These are phyloP conservation scores for Jackrogersella minutella DNA, from an alignment of 495 filamentous ascomycete genomes.

Conservation along the genomic window DNA sequence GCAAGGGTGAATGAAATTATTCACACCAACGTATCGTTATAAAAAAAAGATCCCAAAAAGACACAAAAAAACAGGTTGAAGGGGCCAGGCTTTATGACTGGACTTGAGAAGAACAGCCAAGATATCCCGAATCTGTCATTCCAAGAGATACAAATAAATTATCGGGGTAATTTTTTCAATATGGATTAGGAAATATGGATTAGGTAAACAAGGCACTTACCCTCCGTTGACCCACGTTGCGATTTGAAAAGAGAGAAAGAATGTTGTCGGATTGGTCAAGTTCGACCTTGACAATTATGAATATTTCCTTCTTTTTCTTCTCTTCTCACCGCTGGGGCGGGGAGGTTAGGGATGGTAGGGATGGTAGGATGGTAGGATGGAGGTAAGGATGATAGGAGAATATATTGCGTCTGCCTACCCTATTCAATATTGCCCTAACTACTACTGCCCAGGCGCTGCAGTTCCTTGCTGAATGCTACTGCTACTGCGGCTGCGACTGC, in stretches of 20 bases:
- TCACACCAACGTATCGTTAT: too few relatives aligned
- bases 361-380: not conserved
- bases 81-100: conserved; percentile 13
- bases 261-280: conserved; percentile 22
- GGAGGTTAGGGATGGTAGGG: not conserved
- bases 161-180: conserved; percentile 36
- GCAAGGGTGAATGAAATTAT: not conserved
- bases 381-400: not conserved
- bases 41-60: too few relatives aligned
- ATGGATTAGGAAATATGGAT: conserved; percentile 3
- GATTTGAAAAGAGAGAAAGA: conserved; percentile 10
- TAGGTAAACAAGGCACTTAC: conserved; percentile 27
- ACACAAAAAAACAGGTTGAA: conserved; percentile 1
- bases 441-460: too few relatives aligned
- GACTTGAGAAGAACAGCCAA: conserved; percentile 6
- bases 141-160: conserved; percentile 34
- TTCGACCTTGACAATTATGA: conserved; percentile 14
- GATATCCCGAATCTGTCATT: conserved; percentile 18
- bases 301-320: conserved; percentile 13
- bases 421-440: conserved; percentile 1
- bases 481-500: conserved; percentile 16
- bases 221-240: conserved; percentile 26
- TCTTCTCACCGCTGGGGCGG: not conserved
- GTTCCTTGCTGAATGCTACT: conserved; percentile 15
- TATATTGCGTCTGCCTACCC: conserved; percentile 20